phyloP scores from a whole-genome alignment of 2,329 filamentous ascomycete species.

The Fusarium nematophilum region DNA sequence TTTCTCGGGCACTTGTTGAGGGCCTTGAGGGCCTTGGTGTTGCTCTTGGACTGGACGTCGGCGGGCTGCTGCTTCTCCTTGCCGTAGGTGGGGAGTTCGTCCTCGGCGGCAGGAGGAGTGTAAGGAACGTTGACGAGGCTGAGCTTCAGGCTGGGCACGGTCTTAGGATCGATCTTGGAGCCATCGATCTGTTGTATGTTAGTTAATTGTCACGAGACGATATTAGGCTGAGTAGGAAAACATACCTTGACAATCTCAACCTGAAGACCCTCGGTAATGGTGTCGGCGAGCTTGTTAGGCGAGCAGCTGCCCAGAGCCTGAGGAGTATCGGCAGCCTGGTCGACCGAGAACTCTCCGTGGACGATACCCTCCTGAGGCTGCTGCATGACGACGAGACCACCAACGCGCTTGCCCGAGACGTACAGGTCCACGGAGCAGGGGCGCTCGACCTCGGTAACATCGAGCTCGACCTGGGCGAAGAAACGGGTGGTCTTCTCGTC shows the following conservation, averaged over 20 bases:
- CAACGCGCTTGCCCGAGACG: constrained; percentile 47
- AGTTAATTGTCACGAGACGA: not conserved
- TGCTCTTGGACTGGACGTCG: constrained; percentile 31
- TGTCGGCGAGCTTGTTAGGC: constrained; percentile 39
- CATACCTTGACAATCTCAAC: constrained; percentile 50
- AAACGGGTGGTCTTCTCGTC: constrained; percentile 44
- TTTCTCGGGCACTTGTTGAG: constrained; percentile 31
- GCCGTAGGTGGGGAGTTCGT: constrained; percentile 46
- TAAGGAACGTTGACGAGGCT: constrained; percentile 44
- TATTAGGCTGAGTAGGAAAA: not conserved
- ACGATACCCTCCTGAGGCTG: constrained; percentile 48
- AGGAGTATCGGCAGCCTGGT: constrained; percentile 72
- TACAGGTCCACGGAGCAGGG: constrained; percentile 51
- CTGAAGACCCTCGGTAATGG: constrained; percentile 44
- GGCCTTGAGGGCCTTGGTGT: constrained; percentile 31
- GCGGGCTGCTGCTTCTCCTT: constrained; percentile 29
- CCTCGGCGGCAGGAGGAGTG: constrained; percentile 38
- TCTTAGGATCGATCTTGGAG: constrained; percentile 50
- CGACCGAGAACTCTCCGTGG: constrained; percentile 53
- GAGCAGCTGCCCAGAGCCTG: constrained; percentile 57
- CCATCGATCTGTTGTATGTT: constrained; percentile 47
- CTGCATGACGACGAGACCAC: constrained; percentile 51
- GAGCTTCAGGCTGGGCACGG: constrained; percentile 51
- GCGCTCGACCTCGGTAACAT: constrained; percentile 50
- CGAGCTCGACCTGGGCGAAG: constrained; percentile 50